Base-by-base conservation (phyloP, 257 asterid genomes). In the Gentiana straminea region DNA sequence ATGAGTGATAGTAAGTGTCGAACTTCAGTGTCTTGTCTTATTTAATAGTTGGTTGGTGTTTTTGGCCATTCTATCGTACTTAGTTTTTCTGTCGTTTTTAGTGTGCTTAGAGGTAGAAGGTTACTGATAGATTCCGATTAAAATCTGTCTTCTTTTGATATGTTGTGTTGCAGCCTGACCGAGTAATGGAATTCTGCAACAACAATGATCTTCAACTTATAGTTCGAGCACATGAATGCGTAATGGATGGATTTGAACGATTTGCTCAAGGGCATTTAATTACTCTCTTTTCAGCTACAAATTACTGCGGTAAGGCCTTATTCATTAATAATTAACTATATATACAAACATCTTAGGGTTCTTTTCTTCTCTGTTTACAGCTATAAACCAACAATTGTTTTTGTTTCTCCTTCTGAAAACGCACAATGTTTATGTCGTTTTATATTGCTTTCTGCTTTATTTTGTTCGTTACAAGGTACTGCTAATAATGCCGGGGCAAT, bases 241-340 rank as follows among this genome's bases (percentile, higher is more conserved):
- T 93, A 70, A 93, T 93, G 99, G 99, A 93, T 86, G 99, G 99
- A 59, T 93, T 93, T 67, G 99, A 93, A 75, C 77, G 99, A 67
- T 59, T 24, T 24, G 24, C 24, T 24, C 99, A 92, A 78, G 99
- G 99, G 54, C 99, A 92, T 77, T 61, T 85, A 58, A 92, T 92
- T 38, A 92, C 99, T 48, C 95, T 92, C 13, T 92, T 92, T 61
- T 92, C 99, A 49, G 99, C 99, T 60, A 93, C 97, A 49, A 93
- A 93, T 74, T 93, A 93, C 74, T 93, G 99, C 50, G 99, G 99
- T 93, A 84, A 58, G 49, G 7, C 44, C 8, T 39, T 3, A 41
- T 41, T 41, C 46, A 1, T 41, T 2, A 7, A 41, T 41, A 41
- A 24, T 24, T 24, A 24, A 24, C 24, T 24, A 24, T 24, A 24